Evolutionary conservation across 805 yeast species (phyloP).

Genomic region (Kockiozyma suomiensis): DNA sequence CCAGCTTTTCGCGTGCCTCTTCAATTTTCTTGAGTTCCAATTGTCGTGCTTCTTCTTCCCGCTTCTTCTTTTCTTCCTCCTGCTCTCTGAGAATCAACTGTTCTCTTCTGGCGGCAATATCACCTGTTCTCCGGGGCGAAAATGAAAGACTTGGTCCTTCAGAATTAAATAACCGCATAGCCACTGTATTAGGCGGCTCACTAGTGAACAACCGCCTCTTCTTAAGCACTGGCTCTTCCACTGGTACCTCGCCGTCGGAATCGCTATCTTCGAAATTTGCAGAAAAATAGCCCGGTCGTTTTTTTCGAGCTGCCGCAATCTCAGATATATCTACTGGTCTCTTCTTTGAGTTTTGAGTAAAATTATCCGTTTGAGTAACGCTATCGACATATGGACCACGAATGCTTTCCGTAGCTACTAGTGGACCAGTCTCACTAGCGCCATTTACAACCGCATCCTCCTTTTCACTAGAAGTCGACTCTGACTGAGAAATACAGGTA

Average conservation of each 20-base stretch:
- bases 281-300: constrained; percentile 42
- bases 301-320: constrained; percentile 36
- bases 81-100: constrained; percentile 20
- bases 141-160: constrained; percentile 3
- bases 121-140: constrained; percentile 12
- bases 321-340: constrained; percentile 36
- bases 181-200: constrained; percentile 5
- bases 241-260: constrained; percentile 34
- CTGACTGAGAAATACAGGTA: background rate
- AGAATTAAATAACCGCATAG: background rate
- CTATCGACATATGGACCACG: constrained; percentile 21
- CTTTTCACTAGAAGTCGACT: background rate
- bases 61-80: constrained; percentile 18
- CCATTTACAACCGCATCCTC: background rate
- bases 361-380: constrained; percentile 23
- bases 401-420: background rate
- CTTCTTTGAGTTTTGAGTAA: constrained; percentile 7
- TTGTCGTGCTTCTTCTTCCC: constrained; percentile 14
- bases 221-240: constrained; percentile 32
- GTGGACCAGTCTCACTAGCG: background rate
- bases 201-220: constrained; percentile 22
- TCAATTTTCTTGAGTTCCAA: constrained; percentile 19
- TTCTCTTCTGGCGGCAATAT: constrained; percentile 23
- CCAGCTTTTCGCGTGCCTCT: constrained; percentile 17
- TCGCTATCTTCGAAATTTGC: constrained; percentile 43